Evolutionary conservation across 257 asterid species (phyloP).

Genomic region (Solanum tarapatanum): DNA sequence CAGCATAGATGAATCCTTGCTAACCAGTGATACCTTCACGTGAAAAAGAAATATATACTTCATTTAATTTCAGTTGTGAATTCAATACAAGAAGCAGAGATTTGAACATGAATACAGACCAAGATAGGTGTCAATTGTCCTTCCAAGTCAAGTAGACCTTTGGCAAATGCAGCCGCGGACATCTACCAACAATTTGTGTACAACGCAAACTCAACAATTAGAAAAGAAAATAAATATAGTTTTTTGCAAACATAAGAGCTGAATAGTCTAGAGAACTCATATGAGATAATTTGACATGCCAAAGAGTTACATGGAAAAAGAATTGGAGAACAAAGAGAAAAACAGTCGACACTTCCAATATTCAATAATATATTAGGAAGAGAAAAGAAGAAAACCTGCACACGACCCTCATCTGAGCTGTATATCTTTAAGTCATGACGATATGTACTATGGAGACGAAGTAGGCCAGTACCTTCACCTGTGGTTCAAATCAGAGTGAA

Average conservation of each 20-base stretch:
- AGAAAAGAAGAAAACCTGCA: conserved; percentile 46
- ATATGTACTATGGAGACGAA: conserved; percentile 96
- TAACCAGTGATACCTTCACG: conserved; percentile 84
- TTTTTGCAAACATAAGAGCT: not conserved
- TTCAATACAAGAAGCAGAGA: not conserved
- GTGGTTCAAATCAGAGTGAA: conserved; percentile 7
- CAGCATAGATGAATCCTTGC: conserved; percentile 97
- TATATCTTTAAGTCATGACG: conserved; percentile 94
- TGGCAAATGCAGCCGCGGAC: conserved; percentile 99
- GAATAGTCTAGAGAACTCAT: not conserved
- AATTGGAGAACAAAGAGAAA: not conserved
- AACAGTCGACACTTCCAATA: not conserved
- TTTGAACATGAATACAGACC: conserved; percentile 34
- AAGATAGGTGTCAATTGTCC: conserved; percentile 92
- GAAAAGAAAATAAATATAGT: not conserved
- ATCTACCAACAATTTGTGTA: conserved; percentile 32
- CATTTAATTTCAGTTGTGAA: not conserved
- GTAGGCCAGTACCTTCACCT: conserved; percentile 99
- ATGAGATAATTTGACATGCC: not conserved
- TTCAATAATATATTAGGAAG: not conserved
- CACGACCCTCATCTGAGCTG: conserved; percentile 99
- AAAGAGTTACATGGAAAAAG: not conserved
- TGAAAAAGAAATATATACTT: not conserved
- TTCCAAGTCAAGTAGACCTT: conserved; percentile 95
- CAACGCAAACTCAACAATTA: not conserved